Evolutionary conservation across 23 red algal genomes (phyloP).

Genomic region (Gracilaria gracilis): DNA sequence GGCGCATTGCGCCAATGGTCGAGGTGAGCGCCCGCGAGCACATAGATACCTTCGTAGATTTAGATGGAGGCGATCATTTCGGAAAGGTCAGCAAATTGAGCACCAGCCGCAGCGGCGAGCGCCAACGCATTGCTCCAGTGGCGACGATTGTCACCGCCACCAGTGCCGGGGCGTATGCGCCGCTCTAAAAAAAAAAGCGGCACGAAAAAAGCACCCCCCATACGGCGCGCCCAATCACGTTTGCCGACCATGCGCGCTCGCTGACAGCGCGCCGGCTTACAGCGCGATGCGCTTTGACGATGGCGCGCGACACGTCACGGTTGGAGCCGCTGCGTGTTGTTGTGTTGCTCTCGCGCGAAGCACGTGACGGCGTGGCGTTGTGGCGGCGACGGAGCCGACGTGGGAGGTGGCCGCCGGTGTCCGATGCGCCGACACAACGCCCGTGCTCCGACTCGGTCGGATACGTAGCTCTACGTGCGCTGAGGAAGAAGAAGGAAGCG

Average conservation of each 20-base stretch:
- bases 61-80: background rate
- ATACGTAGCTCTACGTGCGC: too few species aligned
- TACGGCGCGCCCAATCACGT: background rate
- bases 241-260: background rate
- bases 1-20: too few species aligned
- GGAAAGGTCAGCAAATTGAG: background rate
- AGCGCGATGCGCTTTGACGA: background rate
- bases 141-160: background rate
- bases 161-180: background rate
- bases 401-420: background rate
- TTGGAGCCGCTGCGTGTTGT: background rate
- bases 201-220: background rate
- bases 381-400: background rate
- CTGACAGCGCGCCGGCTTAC: background rate
- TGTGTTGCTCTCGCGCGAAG: background rate
- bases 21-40: background rate
- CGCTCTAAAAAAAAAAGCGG: slow-evolving; percentile 8
- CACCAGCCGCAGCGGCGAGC: background rate
- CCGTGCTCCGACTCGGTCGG: background rate
- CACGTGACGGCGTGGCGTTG: background rate
- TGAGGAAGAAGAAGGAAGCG: background rate
- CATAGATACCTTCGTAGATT: too few species aligned
- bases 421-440: background rate
- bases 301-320: slow-evolving; percentile 6
- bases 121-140: background rate